phyloP scores from a whole-genome alignment of 345 rosid genomes.

The Microthlaspi erraticum region DNA sequence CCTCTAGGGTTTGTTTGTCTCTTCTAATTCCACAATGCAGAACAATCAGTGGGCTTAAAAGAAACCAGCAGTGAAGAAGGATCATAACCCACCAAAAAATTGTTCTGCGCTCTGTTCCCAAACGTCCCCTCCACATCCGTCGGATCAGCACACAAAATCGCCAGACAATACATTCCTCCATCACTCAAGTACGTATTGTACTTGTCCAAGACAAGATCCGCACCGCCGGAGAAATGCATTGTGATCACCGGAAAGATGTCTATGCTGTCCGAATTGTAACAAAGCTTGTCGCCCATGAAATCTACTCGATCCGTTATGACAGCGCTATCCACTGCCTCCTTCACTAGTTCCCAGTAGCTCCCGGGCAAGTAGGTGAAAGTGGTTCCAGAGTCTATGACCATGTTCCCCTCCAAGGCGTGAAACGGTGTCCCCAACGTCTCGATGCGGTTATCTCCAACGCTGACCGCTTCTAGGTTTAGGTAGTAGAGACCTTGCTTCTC shows the following conservation, averaged over 20 bases:
- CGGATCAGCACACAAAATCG: neutral
- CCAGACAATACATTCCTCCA: neutral
- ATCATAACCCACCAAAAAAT: slow-evolving; percentile 32
- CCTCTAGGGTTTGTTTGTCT: slow-evolving; percentile 4
- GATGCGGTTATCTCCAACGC: neutral
- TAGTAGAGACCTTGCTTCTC: neutral
- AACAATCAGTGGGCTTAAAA: slow-evolving; percentile 19
- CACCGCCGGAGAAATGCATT: slow-evolving; percentile 17
- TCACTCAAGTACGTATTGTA: neutral
- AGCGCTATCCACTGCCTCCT: neutral
- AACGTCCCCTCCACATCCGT: neutral
- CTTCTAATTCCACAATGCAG: slow-evolving; percentile 5
- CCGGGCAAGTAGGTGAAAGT: neutral
- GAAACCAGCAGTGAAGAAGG: slow-evolving; percentile 17
- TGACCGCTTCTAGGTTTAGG: slow-evolving; percentile 33
- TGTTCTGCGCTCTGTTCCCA: slow-evolving; percentile 32
- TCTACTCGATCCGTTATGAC: neutral
- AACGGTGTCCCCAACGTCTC: slow-evolving; percentile 34
- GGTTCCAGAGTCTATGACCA: slow-evolving; percentile 23
- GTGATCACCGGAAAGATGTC: slow-evolving; percentile 12
- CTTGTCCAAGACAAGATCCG: slow-evolving; percentile 22
- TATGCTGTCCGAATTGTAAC: neutral
- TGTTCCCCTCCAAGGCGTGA: slow-evolving; percentile 18
- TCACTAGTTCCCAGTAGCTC: slow-evolving; percentile 11
- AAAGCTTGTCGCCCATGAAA: neutral